phyloP scores from a whole-genome alignment of 2,329 filamentous ascomycete genomes.

The Daldinia sp. region DNA sequence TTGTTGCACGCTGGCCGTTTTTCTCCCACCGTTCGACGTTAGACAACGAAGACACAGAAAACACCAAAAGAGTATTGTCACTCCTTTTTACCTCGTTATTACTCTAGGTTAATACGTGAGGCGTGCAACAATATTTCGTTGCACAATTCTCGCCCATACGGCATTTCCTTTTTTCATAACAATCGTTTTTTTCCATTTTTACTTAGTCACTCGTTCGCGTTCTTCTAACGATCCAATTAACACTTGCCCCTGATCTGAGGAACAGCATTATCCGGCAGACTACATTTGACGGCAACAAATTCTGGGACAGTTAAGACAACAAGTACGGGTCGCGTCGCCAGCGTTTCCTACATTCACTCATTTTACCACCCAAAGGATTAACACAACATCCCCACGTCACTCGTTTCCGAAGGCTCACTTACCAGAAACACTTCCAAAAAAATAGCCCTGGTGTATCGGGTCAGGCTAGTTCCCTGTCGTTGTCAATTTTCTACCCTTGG shows the following conservation, averaged over 20 bases:
- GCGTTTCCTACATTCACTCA: conserved; percentile 44
- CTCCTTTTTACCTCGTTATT: conserved; percentile 39
- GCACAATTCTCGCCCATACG: conserved; percentile 24
- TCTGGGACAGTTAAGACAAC: conserved; percentile 44
- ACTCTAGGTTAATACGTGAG: conserved; percentile 21
- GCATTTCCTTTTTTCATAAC: conserved; percentile 37
- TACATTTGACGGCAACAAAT: conserved; percentile 46
- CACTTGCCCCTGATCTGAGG: conserved; percentile 49
- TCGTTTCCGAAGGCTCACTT: conserved; percentile 40
- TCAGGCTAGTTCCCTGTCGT: conserved; percentile 29
- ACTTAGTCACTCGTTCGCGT: conserved; percentile 48
- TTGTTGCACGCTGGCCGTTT: conserved; percentile 31
- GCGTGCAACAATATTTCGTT: conserved; percentile 28
- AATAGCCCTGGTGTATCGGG: conserved; percentile 34
- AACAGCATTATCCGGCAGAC: conserved; percentile 46
- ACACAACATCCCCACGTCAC: conserved; percentile 31
- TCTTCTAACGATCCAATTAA: conserved; percentile 43
- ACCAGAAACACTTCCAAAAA: conserved; percentile 12
- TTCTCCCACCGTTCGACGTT: conserved; percentile 25
- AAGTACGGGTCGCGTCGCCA: conserved; percentile 42
- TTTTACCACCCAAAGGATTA: conserved; percentile 41
- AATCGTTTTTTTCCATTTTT: conserved; percentile 33
- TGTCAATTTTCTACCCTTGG: conserved; percentile 13
- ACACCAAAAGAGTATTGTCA: conserved; percentile 43
- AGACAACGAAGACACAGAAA: conserved; percentile 30